Percentiles rank a stretch among this genome's conserved stretches.
phyloP scores from a whole-genome alignment of 2,329 filamentous ascomycete genomes.

The Colletotrichum falcatum region DNA sequence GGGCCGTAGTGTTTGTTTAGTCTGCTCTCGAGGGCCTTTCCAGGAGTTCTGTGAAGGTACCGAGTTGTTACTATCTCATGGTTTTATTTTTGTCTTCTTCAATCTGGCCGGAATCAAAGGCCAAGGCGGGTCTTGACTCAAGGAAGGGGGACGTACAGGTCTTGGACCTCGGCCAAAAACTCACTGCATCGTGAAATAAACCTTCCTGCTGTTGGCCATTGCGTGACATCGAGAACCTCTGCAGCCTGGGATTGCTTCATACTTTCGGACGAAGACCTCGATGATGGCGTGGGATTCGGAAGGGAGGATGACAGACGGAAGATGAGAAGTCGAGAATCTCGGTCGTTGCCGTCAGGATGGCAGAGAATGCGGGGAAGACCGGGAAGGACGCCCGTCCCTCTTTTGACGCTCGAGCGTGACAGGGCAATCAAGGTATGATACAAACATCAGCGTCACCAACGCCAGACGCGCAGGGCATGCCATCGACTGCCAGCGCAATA shows the following conservation, averaged over 20 bases:
- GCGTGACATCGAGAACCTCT: conserved; percentile 43
- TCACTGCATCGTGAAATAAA: conserved; percentile 47
- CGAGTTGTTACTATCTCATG: neutral
- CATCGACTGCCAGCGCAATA: neutral
- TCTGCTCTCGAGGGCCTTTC: conserved; percentile 56
- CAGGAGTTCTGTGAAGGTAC: conserved; percentile 53
- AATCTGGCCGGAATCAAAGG: too few relatives aligned
- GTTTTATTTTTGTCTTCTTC: too few relatives aligned
- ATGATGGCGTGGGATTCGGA: neutral
- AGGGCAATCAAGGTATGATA: neutral
- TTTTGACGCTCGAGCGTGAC: neutral
- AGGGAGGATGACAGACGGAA: neutral
- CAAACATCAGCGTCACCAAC: neutral
- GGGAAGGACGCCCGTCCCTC: too few relatives aligned
- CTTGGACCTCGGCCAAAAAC: conserved; percentile 48
- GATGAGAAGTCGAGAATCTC: neutral
- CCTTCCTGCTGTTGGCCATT: conserved; percentile 47
- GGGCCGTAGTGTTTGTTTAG: conserved; percentile 59
- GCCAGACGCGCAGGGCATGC: neutral
- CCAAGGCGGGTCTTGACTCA: neutral
- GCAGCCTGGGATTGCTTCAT: conserved; percentile 37
- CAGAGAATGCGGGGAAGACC: neutral
- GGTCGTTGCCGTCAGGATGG: neutral
- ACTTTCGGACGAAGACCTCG: neutral
- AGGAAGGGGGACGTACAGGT: conserved; percentile 45